These are phyloP conservation scores for Chytriomyces sp. DNA, from an alignment of 192 early-diverging fungal species.

Conservation along the genomic window DNA sequence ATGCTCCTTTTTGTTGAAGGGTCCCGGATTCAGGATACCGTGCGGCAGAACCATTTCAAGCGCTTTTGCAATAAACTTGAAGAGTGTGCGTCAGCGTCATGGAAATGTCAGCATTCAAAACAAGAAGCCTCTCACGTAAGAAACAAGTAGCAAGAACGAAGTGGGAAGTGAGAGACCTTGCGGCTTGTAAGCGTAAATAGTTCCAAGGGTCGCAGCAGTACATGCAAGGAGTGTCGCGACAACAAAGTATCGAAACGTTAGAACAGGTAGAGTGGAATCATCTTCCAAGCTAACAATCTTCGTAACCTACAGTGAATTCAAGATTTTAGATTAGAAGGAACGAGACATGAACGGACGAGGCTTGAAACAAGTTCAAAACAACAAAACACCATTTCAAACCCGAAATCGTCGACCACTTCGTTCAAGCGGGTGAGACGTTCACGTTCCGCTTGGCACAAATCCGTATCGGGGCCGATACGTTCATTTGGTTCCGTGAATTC, in stretches of 20 bases:
- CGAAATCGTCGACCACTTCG: constrained; percentile 15
- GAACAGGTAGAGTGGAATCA: constrained; percentile 50
- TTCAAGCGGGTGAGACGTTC: too few species aligned
- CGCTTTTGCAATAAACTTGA: constrained; percentile 6
- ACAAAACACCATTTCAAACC: constrained; percentile 11
- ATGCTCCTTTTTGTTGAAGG: constrained; percentile 55
- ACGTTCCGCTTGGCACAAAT: too few species aligned
- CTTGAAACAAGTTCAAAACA: too few species aligned
- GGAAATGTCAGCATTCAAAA: too few species aligned
- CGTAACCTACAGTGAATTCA: too few species aligned
- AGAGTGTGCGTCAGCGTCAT: background rate
- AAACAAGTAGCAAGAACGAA: background rate
- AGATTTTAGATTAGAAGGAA: too few species aligned
- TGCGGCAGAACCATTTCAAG: background rate
- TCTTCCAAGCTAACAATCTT: constrained; percentile 33
- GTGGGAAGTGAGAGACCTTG: constrained; percentile 1
- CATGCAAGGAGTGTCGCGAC: constrained; percentile 46
- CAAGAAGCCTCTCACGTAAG: constrained; percentile 19
- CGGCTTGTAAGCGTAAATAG: constrained; percentile 22
- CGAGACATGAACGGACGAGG: too few species aligned
- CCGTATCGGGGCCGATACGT: too few species aligned
- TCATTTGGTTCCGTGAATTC: too few species aligned
- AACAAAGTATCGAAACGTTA: constrained; percentile 56
- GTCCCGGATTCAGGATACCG: constrained; percentile 47
- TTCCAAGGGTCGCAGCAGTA: background rate